Conservation (phyloP, 176 grass and related monocot genomes). For the Zea luxurians region DNA sequence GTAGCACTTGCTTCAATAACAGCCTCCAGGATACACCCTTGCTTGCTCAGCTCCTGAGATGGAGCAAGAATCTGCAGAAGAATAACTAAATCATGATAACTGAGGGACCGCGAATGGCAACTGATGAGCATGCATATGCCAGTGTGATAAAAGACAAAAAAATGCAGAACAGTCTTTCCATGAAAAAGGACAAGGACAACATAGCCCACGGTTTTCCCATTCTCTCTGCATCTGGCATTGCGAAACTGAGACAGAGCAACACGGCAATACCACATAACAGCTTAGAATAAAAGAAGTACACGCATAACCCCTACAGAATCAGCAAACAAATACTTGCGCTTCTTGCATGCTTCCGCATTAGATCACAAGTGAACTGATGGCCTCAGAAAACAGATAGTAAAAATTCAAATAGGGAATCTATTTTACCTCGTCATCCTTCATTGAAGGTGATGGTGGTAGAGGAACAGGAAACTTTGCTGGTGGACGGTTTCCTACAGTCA, state of each 20-base stretch:
- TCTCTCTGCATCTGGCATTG: conserved; percentile 13
- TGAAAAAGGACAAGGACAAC: not conserved
- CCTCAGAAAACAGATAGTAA: conserved; percentile 10
- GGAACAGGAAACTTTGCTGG: conserved; percentile 92
- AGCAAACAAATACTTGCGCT: not conserved
- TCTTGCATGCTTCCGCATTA: conserved; percentile 24
- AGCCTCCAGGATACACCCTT: conserved; percentile 69
- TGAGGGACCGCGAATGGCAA: conserved; percentile 19
- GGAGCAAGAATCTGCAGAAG: conserved; percentile 55
- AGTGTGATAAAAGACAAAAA: conserved; percentile 4
- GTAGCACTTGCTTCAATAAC: conserved; percentile 84
- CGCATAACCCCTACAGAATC: conserved; percentile 14
- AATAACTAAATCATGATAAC: conserved; percentile 27
- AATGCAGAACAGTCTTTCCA: not conserved
- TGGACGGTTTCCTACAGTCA: conserved; percentile 71
- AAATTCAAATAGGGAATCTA: not conserved
- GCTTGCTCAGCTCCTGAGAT: conserved; percentile 68
- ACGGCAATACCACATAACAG: conserved; percentile 4
- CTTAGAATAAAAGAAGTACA: conserved; percentile 1
- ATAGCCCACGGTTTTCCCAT: conserved; percentile 18
- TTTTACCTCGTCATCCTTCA: conserved; percentile 76
- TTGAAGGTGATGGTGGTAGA: conserved; percentile 66
- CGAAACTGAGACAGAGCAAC: not conserved
- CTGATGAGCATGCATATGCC: conserved; percentile 32
- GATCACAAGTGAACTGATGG: not conserved